A percentile compares a stretch with the other conserved stretches of the same genome.
Conservation (phyloP, 805 yeast genomes). For the Metschnikowia anglica region DNA sequence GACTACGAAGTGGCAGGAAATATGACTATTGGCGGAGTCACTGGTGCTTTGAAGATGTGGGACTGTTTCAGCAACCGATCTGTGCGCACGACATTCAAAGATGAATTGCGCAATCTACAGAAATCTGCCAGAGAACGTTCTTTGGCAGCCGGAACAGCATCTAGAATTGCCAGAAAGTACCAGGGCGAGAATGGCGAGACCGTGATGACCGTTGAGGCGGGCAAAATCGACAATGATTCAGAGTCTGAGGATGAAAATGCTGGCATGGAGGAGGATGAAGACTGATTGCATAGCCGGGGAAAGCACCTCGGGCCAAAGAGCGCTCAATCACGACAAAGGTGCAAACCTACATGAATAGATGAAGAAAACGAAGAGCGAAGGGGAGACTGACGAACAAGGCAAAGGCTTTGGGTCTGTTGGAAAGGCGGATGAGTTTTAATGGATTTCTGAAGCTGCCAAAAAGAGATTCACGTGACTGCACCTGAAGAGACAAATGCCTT, state of each 20-base stretch:
- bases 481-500: too few species aligned
- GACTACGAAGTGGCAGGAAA: conserved; percentile 86
- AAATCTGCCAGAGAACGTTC: conserved; percentile 58
- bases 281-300: background rate
- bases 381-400: too few species aligned
- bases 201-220: conserved; percentile 62
- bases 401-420: too few species aligned
- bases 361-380: too few species aligned
- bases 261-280: conserved; percentile 14
- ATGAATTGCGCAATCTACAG: conserved; percentile 56
- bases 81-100: conserved; percentile 67
- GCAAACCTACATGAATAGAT: too few species aligned
- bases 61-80: conserved; percentile 81
- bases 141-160: conserved; percentile 52
- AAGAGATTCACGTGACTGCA: too few species aligned
- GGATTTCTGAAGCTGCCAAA: too few species aligned
- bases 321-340: background rate
- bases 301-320: background rate
- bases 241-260: conserved; percentile 53
- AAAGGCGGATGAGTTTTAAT: too few species aligned
- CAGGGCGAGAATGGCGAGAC: conserved; percentile 50
- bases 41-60: conserved; percentile 86
- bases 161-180: conserved; percentile 77
- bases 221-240: conserved; percentile 54
- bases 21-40: conserved; percentile 83